Evolutionary conservation across 129 eudicot genomes (phyloP).

Genomic region (Saussurea involucrata): DNA sequence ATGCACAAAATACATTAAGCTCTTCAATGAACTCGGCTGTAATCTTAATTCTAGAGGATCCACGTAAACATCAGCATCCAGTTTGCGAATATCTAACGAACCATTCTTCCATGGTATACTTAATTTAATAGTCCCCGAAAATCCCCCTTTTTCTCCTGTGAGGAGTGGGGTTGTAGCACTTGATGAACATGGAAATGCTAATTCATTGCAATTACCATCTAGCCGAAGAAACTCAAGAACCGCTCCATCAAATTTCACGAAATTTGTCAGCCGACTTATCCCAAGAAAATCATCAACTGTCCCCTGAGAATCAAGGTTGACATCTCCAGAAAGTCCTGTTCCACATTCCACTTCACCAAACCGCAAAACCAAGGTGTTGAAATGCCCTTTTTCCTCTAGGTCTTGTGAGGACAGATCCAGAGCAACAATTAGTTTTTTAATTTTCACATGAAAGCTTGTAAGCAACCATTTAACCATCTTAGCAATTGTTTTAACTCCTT

Average conservation of each 20-base stretch:
- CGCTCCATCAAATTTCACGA: slow-evolving; percentile 73
- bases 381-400: slow-evolving; percentile 26
- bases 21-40: slow-evolving; percentile 65
- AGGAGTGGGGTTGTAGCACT: slow-evolving; percentile 51
- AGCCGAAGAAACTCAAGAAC: slow-evolving; percentile 65
- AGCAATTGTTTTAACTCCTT: slow-evolving; percentile 95
- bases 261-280: slow-evolving; percentile 57
- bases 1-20: slow-evolving; percentile 45
- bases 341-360: slow-evolving; percentile 82
- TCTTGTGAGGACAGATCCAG: slow-evolving; percentile 56
- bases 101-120: slow-evolving; percentile 97
- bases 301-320: slow-evolving; percentile 20
- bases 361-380: slow-evolving; percentile 68
- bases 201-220: slow-evolving; percentile 39
- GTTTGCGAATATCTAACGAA: slow-evolving; percentile 73
- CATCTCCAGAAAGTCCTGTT: slow-evolving; percentile 62
- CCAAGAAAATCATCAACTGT: slow-evolving; percentile 62
- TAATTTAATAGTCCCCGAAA: slow-evolving; percentile 75
- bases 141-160: slow-evolving; percentile 72
- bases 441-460: slow-evolving; percentile 74
- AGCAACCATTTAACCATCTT: slow-evolving; percentile 85
- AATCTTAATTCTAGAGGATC: slow-evolving; percentile 72
- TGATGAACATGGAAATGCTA: slow-evolving; percentile 21
- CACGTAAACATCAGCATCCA: slow-evolving; percentile 75
- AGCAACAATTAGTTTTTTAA: slow-evolving; percentile 64